phyloP scores from a whole-genome alignment of 2,329 filamentous ascomycete species.

The Fusarium sambucinum region DNA sequence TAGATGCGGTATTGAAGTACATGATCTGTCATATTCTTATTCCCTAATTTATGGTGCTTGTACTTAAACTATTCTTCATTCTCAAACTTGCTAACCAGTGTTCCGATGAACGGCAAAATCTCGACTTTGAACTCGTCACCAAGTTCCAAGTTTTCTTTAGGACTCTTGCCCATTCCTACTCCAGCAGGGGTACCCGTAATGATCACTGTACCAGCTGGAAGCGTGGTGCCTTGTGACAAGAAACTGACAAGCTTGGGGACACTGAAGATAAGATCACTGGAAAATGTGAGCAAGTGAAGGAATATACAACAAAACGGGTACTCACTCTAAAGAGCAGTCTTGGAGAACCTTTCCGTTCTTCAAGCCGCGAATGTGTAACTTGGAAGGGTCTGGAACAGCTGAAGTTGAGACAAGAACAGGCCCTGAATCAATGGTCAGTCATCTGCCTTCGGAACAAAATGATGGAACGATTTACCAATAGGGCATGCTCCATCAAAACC shows the following conservation, averaged over 20 bases:
- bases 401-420: slow-evolving; percentile 6
- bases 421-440: background rate
- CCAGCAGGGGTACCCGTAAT: slow-evolving; percentile 60
- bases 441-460: fast-evolving
- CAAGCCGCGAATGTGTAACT: background rate
- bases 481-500: slow-evolving; percentile 17
- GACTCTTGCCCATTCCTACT: slow-evolving; percentile 55
- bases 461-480: background rate
- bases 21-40: too few species aligned
- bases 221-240: slow-evolving; percentile 58
- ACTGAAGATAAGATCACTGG: slow-evolving; percentile 66
- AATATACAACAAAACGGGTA: fast-evolving
- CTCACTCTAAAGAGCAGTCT: slow-evolving; percentile 8
- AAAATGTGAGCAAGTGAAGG: fast-evolving
- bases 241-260: slow-evolving; percentile 60
- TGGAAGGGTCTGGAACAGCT: slow-evolving; percentile 1
- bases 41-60: background rate
- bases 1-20: too few species aligned
- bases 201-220: slow-evolving; percentile 57
- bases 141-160: slow-evolving; percentile 54
- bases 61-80: slow-evolving; percentile 12
- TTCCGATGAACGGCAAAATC: slow-evolving; percentile 58
- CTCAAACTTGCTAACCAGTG: slow-evolving; percentile 51
- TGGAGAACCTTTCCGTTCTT: slow-evolving; percentile 11
- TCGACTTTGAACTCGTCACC: slow-evolving; percentile 60